phyloP scores from a whole-genome alignment of 176 grass and related monocot species.

The Phoenix roebelenii region DNA sequence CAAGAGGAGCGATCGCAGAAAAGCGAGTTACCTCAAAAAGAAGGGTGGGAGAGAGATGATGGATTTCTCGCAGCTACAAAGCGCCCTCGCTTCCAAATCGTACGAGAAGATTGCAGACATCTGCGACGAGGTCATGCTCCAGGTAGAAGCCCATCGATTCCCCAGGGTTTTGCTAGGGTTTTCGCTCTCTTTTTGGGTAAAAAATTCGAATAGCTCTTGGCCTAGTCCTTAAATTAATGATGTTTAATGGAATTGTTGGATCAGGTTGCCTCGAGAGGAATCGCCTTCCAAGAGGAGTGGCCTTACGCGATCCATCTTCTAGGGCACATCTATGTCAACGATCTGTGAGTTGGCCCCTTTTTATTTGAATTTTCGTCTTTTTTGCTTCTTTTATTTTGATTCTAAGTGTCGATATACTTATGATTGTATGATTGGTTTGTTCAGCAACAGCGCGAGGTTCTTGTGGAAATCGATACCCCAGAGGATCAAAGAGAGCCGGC shows the following conservation, averaged over 20 bases:
- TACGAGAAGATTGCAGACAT: slow-evolving; percentile 38
- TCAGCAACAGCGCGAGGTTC: slow-evolving; percentile 77
- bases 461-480: slow-evolving; percentile 75
- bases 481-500: slow-evolving; percentile 59
- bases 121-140: slow-evolving; percentile 68
- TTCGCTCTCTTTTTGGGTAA: not conserved
- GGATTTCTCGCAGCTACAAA: slow-evolving; percentile 54
- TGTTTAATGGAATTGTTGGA: not conserved
- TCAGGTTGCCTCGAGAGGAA: slow-evolving; percentile 51
- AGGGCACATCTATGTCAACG: slow-evolving; percentile 59
- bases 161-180: slow-evolving; percentile 10
- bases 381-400: not conserved
- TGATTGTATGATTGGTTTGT: not conserved
- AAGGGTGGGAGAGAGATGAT: slow-evolving; percentile 2
- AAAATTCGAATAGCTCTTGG: not conserved
- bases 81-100: slow-evolving; percentile 41
- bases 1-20: too few relatives aligned
- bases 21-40: too few relatives aligned
- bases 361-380: not conserved
- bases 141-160: slow-evolving; percentile 16
- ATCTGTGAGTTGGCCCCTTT: slow-evolving; percentile 36
- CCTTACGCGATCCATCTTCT: slow-evolving; percentile 84
- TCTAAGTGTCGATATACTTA: not conserved
- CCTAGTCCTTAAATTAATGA: too few relatives aligned
- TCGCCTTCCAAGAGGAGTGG: slow-evolving; percentile 54